Base-by-base conservation (phyloP, 2,329 filamentous ascomycete species). In the Talaromyces sp. region DNA sequence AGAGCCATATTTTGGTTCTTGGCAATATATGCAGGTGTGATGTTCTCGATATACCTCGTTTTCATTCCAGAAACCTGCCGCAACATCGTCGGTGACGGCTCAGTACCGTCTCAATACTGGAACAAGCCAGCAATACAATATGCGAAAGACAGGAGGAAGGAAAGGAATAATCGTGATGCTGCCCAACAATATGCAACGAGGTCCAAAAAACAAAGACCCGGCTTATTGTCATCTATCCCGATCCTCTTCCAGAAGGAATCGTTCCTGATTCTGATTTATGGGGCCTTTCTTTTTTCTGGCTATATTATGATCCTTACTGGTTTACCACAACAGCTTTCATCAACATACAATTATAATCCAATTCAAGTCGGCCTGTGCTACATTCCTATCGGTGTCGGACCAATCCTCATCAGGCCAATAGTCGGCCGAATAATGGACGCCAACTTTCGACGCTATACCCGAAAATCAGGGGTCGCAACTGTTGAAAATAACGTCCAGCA, bases 1-100 rank as follows among this genome's bases (percentile, higher is more conserved):
- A 68, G 72, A 51, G 72, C 72, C 15, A 77, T 79, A 25, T 79
- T 83, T 68, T 82, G 80, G 79, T 82, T 82, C 65, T 74, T 86
- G 5, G 74, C 80, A 38, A 83, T 85, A 27, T 74, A 82, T 56
- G 73, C 78, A 0, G 79, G 75, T 0, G 71, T 72, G 2, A 79
- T 76, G 56, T 69, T 79, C 34, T 27, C 75, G 1, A 69, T 76
- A 3, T 74, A 79, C 31, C 64, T 77, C 5, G 51, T 71, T 17
- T 72, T 75, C 67, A 73, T 79, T 53, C 77, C 76, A 13, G 77
- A 79, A 62, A 79, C 77, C 25, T 69, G 69, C 51, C 73, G 77
- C 45, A 72, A 71, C 6, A 69, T 79, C 11, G 76, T 79, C 6
- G 76, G 75, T 15, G 70, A 78, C 64, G 77, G 77, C 8, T 75